Evolutionary conservation across 2,329 filamentous ascomycete genomes (phyloP), one percentile per base, ranked within the genome.

Genomic region (Beauveria pseudobassiana): DNA sequence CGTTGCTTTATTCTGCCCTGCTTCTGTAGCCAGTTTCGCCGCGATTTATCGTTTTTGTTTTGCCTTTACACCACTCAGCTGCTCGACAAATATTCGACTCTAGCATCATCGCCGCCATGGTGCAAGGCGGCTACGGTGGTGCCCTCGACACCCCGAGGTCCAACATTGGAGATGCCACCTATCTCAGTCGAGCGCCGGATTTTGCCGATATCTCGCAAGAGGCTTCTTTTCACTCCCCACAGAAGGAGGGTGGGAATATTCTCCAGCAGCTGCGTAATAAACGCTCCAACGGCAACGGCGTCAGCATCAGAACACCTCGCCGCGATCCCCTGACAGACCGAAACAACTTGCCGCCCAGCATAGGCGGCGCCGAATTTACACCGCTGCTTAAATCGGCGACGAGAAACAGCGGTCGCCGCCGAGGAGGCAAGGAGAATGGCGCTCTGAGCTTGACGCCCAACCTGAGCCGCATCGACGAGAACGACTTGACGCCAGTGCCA

Each of bases 61-160:
- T 60, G 40, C 34, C 14, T 20, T 14, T 9, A 18, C n/a, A 26
- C 24, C 59, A 48, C 58, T 63, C 70, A 68, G 64, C 63, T 61
- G 61, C 59, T 64, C 38, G 24, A 49, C 18, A 28, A 4, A 8
- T 10, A 43, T 7, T 55, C 28, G 22, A 26, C 28, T 28, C 30
- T 18, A 40, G 30, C 18, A 16, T 42, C 16, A 12, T 5, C 30
- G 59, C 43, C 51, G 22, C 69, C 67, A 90, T 90, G 87, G 83
- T 82, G 63, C 82, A 83, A 66, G 82, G 84, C 46, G 87, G 87
- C 70, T 82, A 80, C 68, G 81, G 76, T 72, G 80, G 76, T 72
- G 82, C 81, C 70, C 83, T 96, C 76, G 89, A 95, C 76, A 96
- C 93, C 68, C 93, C 93, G 70, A 88, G 89, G 72, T 96, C 91